Percentiles rank a stretch among this genome's conserved stretches.
These are phyloP conservation scores for Pseudocercospora musae DNA, from an alignment of 2,329 filamentous ascomycete species.

Conservation along the genomic window DNA sequence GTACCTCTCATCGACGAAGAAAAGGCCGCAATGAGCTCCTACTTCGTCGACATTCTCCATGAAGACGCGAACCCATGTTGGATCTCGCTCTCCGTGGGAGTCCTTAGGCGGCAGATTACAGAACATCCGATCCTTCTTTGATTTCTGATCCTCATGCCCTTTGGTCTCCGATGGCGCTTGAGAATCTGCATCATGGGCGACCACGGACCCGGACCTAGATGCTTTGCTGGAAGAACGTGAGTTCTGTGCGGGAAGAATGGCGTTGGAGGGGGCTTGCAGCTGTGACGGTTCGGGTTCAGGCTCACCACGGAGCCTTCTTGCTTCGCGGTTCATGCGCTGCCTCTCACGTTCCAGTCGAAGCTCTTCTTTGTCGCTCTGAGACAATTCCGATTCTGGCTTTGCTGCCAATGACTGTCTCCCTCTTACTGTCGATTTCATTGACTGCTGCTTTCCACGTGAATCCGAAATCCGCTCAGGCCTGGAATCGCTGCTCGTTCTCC, in stretches of 20 bases:
- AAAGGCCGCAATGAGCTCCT: slow-evolving; percentile 78
- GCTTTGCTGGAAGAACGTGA: slow-evolving; percentile 7
- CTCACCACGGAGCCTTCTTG: slow-evolving; percentile 31
- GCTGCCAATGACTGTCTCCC: slow-evolving; percentile 18
- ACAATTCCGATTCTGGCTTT: slow-evolving; percentile 26
- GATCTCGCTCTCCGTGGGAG: slow-evolving; percentile 58
- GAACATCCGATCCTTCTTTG: slow-evolving; percentile 67
- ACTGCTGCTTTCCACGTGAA: slow-evolving; percentile 23
- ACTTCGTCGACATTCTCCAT: slow-evolving; percentile 86
- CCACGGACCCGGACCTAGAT: slow-evolving; percentile 6
- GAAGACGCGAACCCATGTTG: slow-evolving; percentile 72
- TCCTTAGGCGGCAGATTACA: slow-evolving; percentile 66
- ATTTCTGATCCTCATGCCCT: slow-evolving; percentile 26
- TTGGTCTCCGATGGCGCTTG: slow-evolving; percentile 16
- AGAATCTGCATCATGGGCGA: slow-evolving; percentile 5
- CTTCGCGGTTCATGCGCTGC: slow-evolving; percentile 34
- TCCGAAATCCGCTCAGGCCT: slow-evolving; percentile 2
- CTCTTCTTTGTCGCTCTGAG: slow-evolving; percentile 30
- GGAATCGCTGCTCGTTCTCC: neutral
- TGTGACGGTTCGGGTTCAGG: slow-evolving; percentile 4
- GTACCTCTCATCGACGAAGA: slow-evolving; percentile 60
- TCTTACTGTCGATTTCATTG: slow-evolving; percentile 8
- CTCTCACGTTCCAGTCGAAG: slow-evolving; percentile 30
- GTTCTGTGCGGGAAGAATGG: neutral
- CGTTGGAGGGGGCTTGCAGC: neutral